Evolutionary conservation across 2,329 filamentous ascomycete genomes (phyloP).

Genomic region (Elsinoe australis): DNA sequence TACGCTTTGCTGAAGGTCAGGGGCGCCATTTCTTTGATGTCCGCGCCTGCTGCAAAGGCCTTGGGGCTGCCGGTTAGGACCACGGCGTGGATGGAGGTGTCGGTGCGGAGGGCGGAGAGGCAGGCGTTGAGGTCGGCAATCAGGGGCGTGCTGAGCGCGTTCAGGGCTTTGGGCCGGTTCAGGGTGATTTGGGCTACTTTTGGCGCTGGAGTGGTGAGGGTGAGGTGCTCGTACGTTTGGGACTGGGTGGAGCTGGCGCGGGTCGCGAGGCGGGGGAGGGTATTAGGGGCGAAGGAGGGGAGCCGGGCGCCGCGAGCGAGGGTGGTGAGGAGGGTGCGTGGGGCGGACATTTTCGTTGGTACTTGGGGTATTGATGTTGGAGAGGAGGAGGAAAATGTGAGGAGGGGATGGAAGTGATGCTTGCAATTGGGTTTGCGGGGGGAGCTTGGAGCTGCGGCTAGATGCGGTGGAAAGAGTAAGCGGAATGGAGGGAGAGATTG

Average conservation of each 20-base stretch:
- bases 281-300: constrained; percentile 13
- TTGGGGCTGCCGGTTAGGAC: constrained; percentile 81
- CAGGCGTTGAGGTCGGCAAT: constrained; percentile 83
- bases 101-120: constrained; percentile 60
- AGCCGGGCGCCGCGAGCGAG: neutral
- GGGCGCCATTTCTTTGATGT: constrained; percentile 98
- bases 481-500: neutral
- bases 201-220: constrained; percentile 34
- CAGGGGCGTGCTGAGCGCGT: constrained; percentile 84
- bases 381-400: neutral
- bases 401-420: neutral
- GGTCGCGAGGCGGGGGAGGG: constrained; percentile 14
- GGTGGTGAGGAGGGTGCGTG: constrained; percentile 1
- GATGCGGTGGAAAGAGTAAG: constrained; percentile 4
- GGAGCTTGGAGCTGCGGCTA: constrained; percentile 9
- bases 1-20: constrained; percentile 85
- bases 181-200: constrained; percentile 44
- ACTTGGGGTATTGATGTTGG: neutral
- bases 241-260: constrained; percentile 6
- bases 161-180: constrained; percentile 89
- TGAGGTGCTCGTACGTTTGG: constrained; percentile 20
- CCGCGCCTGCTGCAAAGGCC: constrained; percentile 90
- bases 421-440: constrained; percentile 10
- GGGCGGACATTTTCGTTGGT: constrained; percentile 4
- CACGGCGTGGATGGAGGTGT: constrained; percentile 64